Percentiles rank a stretch among this genome's conserved stretches.
phyloP scores from a whole-genome alignment of 2,329 filamentous ascomycete species.

The Karstenula rhodostoma region DNA sequence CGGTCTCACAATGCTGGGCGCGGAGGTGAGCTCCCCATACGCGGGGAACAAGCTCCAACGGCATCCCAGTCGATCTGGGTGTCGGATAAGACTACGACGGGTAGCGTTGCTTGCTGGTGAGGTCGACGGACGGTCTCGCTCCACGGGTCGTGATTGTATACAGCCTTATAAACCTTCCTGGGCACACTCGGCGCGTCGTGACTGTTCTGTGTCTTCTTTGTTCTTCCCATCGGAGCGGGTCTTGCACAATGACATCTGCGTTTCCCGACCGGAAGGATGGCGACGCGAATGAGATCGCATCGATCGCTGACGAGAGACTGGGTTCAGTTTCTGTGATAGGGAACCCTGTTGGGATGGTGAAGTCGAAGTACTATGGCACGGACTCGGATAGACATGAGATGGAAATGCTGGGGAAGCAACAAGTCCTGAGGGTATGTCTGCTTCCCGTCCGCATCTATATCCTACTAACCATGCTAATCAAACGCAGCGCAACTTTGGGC shows the following conservation, averaged over 20 bases:
- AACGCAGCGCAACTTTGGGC: conserved; percentile 11
- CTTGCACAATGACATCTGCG: background rate
- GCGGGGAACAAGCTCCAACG: background rate
- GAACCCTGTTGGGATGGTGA: background rate
- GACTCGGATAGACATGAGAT: conserved; percentile 12
- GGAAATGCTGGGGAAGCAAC: conserved; percentile 13
- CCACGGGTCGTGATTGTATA: background rate
- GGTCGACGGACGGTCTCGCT: background rate
- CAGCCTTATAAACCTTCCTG: background rate
- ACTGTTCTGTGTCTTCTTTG: background rate
- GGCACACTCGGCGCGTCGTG: background rate
- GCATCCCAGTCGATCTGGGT: conserved; percentile 1
- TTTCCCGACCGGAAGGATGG: background rate
- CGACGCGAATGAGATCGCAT: background rate
- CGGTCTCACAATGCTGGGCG: background rate
- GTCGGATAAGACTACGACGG: background rate
- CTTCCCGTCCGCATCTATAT: background rate
- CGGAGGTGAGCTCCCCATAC: background rate
- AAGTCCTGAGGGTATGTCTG: conserved; percentile 11
- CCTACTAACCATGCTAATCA: background rate
- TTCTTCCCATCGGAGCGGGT: background rate
- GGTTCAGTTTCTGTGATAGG: background rate
- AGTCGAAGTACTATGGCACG: conserved; percentile 7
- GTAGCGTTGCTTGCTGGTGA: background rate
- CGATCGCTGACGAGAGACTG: background rate